Evolutionary conservation across 208 protist species (phyloP).

Genomic region (Crithidia expoeki): DNA sequence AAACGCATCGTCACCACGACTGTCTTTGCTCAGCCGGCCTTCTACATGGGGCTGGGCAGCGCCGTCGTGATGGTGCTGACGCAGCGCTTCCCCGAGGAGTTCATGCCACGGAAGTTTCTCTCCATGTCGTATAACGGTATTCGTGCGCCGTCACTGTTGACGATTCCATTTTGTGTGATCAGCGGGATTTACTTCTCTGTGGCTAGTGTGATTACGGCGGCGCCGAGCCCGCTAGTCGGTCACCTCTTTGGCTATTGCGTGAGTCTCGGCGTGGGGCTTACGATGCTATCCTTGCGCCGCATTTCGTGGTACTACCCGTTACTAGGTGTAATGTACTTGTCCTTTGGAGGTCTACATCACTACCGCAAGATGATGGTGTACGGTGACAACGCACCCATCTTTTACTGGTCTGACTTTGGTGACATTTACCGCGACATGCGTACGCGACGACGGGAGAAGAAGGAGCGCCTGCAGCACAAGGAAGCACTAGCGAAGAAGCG

Average conservation of each 20-base stretch:
- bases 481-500: neutral
- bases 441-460: constrained; percentile 14
- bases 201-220: constrained; percentile 69
- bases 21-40: constrained; percentile 78
- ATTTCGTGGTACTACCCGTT: constrained; percentile 90
- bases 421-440: constrained; percentile 43
- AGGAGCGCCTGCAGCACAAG: constrained; percentile 20
- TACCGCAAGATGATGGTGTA: constrained; percentile 88
- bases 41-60: constrained; percentile 81
- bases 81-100: constrained; percentile 83
- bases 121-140: constrained; percentile 85
- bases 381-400: constrained; percentile 84
- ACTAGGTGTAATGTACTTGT: constrained; percentile 75
- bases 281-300: constrained; percentile 69
- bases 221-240: constrained; percentile 56
- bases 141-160: constrained; percentile 64
- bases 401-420: constrained; percentile 76
- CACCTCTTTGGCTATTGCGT: constrained; percentile 74
- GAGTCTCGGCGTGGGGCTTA: constrained; percentile 67
- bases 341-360: constrained; percentile 86
- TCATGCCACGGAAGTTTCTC: constrained; percentile 73
- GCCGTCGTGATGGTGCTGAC: constrained; percentile 78
- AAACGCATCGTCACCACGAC: constrained; percentile 68
- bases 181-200: constrained; percentile 73
- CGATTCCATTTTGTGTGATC: constrained; percentile 81